These are phyloP conservation scores for Alternaria viburni DNA, from an alignment of 2,329 filamentous ascomycete species.

Conservation along the genomic window DNA sequence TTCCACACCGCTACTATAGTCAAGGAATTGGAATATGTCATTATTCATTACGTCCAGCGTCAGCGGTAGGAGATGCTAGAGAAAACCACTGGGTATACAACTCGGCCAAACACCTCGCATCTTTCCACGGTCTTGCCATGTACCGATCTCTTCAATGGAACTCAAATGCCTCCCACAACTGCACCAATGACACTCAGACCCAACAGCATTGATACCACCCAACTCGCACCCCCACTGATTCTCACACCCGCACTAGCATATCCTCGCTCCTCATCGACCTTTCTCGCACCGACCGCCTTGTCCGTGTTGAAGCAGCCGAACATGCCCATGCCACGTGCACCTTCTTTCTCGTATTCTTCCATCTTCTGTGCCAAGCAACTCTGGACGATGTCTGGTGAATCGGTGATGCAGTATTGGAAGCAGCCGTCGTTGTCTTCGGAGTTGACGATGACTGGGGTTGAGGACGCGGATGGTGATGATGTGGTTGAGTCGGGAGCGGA, in stretches of 20 bases:
- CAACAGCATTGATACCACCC: constrained; percentile 10
- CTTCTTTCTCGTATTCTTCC: constrained; percentile 9
- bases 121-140: not conserved
- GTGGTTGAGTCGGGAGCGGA: constrained; percentile 13
- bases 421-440: constrained; percentile 22
- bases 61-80: not conserved
- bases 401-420: constrained; percentile 36
- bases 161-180: not conserved
- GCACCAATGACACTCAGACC: constrained; percentile 17
- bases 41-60: not conserved
- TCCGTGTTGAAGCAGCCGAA: constrained; percentile 22
- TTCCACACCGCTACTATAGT: not conserved
- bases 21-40: not conserved
- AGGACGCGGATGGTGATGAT: not conserved
- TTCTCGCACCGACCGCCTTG: constrained; percentile 9
- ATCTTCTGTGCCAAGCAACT: constrained; percentile 21
- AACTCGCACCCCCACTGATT: constrained; percentile 2
- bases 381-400: constrained; percentile 14
- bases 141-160: not conserved
- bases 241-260: constrained; percentile 14
- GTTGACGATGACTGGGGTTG: constrained; percentile 13
- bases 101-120: constrained; percentile 6
- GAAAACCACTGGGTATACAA: not conserved
- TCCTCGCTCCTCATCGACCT: constrained; percentile 1
- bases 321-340: not conserved